These are phyloP conservation scores for Saturnispora mendoncae DNA, from an alignment of 805 yeast species.

Conservation along the genomic window DNA sequence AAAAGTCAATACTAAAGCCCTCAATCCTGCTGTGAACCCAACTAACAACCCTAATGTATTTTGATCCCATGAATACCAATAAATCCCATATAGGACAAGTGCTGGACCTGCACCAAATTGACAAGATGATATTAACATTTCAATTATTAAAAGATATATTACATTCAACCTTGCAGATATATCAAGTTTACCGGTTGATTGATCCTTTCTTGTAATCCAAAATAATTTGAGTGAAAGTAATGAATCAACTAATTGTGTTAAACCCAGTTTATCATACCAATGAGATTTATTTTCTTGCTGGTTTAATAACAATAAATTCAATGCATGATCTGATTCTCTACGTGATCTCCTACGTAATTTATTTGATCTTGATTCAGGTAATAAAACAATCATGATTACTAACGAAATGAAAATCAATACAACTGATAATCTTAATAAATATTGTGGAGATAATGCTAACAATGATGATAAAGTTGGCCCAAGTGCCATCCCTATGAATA, in stretches of 20 bases:
- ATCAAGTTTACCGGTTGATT: constrained; percentile 19
- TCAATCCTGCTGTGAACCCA: constrained; percentile 41
- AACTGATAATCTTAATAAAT: constrained; percentile 27
- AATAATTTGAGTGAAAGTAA: constrained; percentile 34
- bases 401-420: constrained; percentile 27
- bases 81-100: constrained; percentile 44
- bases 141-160: constrained; percentile 40
- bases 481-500: constrained; percentile 50
- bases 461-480: constrained; percentile 57
- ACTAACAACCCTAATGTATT: constrained; percentile 47
- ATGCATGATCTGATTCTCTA: constrained; percentile 15
- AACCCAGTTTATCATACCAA: constrained; percentile 9
- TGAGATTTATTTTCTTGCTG: constrained; percentile 1
- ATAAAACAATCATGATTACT: constrained; percentile 29
- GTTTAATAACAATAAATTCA: background rate
- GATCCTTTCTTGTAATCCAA: constrained; percentile 36
- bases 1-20: constrained; percentile 40
- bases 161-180: constrained; percentile 37
- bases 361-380: constrained; percentile 59
- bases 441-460: constrained; percentile 16
- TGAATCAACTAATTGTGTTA: constrained; percentile 11
- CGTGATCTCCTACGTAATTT: constrained; percentile 47
- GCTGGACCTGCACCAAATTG: constrained; percentile 35
- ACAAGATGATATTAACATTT: constrained; percentile 34
- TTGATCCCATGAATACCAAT: constrained; percentile 44